Evolutionary conservation across 768 basidiomycete species (phyloP), one percentile per base, ranked within the genome.

Genomic region (Cystofilobasidium ferigula): DNA sequence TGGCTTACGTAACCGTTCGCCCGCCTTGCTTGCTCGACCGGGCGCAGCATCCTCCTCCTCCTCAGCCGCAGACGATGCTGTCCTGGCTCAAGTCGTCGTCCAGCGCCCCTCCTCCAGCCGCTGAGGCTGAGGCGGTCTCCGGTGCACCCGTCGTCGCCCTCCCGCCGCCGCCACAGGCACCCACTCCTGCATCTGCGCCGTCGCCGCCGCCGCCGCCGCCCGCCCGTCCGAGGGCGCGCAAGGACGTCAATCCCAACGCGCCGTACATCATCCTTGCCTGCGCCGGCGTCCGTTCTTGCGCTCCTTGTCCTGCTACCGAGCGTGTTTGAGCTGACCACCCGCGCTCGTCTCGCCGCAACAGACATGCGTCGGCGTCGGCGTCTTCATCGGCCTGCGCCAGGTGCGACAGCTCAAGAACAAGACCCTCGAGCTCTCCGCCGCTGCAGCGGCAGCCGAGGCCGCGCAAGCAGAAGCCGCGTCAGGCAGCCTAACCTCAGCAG

Each of bases 171-270:
- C 12, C 24, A 14, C 4, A 4, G n/a, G 47, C 22, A 20, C 20
- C 47, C 13, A 26, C 30, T 26, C 51, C 51, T 18, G 1, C 10
- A 14, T 28, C 51, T 54, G 18, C 5, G 10, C 51, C 13, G 18
- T 14, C 28, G 12, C 16, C 51, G 28, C 51, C 30, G 10, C 8
- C 26, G 30, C 51, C 28, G 26, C 20, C 51, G 28, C 51, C 51
- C 28, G 28, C 28, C 9, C 51, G 28, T 8, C 30, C 51, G 26
- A 8, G n/a, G n/a, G n/a, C 28, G 8, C 18, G 51, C 18, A 54
- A 54, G 51, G 51, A 54, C 28, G 51, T 54, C 51, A 54, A 54
- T 20, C 51, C 51, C 3, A 54, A 54, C 30, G 51, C 51, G 13
- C 51, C 51, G 28, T 54, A 54, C 20, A 28, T 54, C 4, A 54